Evolutionary conservation across 306 rosid genomes (phyloP), one percentile per base, ranked within the genome.

Genomic region (Mucuna pruriens): DNA sequence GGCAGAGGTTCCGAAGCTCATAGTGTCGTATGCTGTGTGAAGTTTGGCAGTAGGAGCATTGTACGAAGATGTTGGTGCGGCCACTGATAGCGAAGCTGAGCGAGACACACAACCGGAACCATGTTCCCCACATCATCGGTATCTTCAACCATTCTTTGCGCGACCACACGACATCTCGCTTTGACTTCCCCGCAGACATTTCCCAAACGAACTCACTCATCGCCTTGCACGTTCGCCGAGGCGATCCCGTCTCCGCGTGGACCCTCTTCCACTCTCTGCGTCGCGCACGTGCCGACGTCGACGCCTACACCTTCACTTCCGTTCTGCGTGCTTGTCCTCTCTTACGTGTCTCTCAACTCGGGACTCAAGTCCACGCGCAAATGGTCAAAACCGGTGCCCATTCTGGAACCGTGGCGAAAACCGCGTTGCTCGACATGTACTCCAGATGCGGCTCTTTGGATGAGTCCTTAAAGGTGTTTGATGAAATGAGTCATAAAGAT

Each of bases 341-440:
- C 29, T 66, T 83, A 20, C 87, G 60, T 1, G n/a, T 10, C 33
- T 71, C 77, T 8, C 51, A 73, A 5, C 64, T 86, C 7, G 90
- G 91, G 17, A 81, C 71, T 19, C 93, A 84, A 68, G 72, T 90
- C 29, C 97, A 90, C 12, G 76, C 89, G 0, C 74, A 85, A 8
- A 86, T 90, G 88, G 55, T 89, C 51, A 89, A 83, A 57, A 84
- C 64, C 0, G 92, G 90, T 29, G 6, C 84, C 2, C 88, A 80
- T 44, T 71, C 85, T 0, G 92, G 92, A 17, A 80, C 80, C 0
- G 87, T 92, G 17, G 55, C 83, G 1, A 84, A 87, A 84, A 92
- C 94, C 9, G 75, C 90, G 4, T 64, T 92, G 9, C 54, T 92
- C 42, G 91, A 85, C 71, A 80, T 87, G 92, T 92, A 90, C 80